Evolutionary conservation across 73 alveolate genomes (phyloP), one percentile per base, ranked within the genome.

Genomic region (Paramecium sexaurelia): DNA sequence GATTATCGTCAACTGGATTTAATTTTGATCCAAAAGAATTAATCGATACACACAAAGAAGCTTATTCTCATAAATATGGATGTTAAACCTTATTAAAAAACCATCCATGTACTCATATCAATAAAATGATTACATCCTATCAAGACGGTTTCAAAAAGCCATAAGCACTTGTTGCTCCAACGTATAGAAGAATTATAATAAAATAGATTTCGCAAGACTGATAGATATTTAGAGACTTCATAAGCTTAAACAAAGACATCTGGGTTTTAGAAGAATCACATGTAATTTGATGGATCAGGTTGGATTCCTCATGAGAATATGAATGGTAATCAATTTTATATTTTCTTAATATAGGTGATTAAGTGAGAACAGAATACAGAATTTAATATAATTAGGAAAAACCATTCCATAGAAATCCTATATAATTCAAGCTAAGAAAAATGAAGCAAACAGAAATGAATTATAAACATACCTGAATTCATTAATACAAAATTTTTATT

Each of bases 61-160:
- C 90, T 24, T 78, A 78, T 33, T 78, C 90, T 8, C 90, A 78
- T 41, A 78, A 78, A 43, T 78, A 78, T 43, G 90, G 90, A 39
- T 41, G 90, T 7, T 43, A 78, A 43, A 78, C 90, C 35, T 37
- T 78, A 19, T 29, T 78, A 20, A 78, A 78, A 45, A 22, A 78
- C 22, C 90, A 78, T 78, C 90, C 90, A 2, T 39, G 90, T 11
- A 78, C 55, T 29, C 61, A 39, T 29, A 33, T 78, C 15, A 33
- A 78, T 22, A 22, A 78, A 4, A 41, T 78, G 73, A 17, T 29
- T 3, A 78, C 90, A 7, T 78, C 90, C 20, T 78, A 78, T 20
- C 51, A 78, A 78, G 90, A 45, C 68, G 55, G 90, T 78, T 78
- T 78, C 75, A 78, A 78, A 43, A 78, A 45, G 71, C 90, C 90